Evolutionary conservation across 2,329 filamentous ascomycete genomes (phyloP).

Genomic region (Acephala macrosclerotiorum): DNA sequence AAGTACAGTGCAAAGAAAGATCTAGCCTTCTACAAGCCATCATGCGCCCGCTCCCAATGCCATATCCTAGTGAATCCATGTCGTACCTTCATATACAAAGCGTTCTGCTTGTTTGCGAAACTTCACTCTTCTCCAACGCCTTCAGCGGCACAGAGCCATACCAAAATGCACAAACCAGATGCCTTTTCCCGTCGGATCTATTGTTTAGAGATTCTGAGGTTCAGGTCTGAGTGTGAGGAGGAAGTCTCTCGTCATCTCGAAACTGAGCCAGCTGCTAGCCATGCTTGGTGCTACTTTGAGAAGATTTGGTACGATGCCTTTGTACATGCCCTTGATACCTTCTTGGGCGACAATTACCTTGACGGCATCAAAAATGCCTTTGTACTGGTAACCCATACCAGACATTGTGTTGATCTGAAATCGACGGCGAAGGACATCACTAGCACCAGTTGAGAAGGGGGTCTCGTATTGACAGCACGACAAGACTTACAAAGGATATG

Average conservation of each 20-base stretch:
- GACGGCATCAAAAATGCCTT: conserved; percentile 83
- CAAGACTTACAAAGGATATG: conserved; percentile 88
- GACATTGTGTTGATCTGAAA: conserved; percentile 99
- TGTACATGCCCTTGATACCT: conserved; percentile 87
- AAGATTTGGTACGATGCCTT: conserved; percentile 93
- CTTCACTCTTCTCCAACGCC: background rate
- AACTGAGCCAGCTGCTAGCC: conserved; percentile 98
- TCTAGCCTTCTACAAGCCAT: conserved; percentile 40
- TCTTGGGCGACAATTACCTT: conserved; percentile 83
- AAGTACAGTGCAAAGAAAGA: conserved; percentile 31
- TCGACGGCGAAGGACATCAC: conserved; percentile 88
- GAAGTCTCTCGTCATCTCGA: conserved; percentile 91
- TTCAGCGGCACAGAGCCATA: background rate
- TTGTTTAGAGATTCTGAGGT: conserved; percentile 29
- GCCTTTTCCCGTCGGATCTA: conserved; percentile 14
- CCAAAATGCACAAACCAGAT: conserved; percentile 1
- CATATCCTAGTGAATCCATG: conserved; percentile 28
- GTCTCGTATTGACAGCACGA: background rate
- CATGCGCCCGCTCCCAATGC: conserved; percentile 43
- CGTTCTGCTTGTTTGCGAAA: conserved; percentile 30
- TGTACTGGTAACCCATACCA: conserved; percentile 96
- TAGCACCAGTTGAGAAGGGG: conserved; percentile 48
- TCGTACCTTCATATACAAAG: conserved; percentile 40
- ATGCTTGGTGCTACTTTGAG: conserved; percentile 98
- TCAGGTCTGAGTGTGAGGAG: conserved; percentile 67